Evolutionary conservation across 2,329 filamentous ascomycete species (phyloP).

Genomic region (Hymenoscyphus scutula): DNA sequence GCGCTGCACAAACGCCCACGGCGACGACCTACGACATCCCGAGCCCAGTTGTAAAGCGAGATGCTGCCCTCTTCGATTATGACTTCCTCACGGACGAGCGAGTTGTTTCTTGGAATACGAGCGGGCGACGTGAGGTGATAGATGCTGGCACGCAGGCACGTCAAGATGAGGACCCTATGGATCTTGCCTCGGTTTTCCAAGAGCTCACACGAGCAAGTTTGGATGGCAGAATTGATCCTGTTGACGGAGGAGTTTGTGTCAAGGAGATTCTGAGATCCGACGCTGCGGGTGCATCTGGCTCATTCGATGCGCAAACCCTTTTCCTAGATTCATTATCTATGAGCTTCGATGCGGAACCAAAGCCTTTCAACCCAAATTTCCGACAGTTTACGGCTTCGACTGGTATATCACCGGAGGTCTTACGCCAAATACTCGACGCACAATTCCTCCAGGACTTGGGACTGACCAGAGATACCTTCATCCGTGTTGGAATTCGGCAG

Average conservation of each 20-base stretch:
- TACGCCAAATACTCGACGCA: slow-evolving; percentile 82
- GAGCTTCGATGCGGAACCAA: slow-evolving; percentile 68
- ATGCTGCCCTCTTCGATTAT: slow-evolving; percentile 59
- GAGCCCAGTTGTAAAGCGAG: slow-evolving; percentile 34
- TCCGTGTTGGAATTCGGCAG: slow-evolving; percentile 78
- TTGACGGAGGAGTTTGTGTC: slow-evolving; percentile 69
- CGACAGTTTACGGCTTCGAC: slow-evolving; percentile 70
- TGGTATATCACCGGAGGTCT: slow-evolving; percentile 65
- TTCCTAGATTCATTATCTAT: slow-evolving; percentile 84
- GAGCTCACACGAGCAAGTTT: slow-evolving; percentile 78
- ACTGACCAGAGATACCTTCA: slow-evolving; percentile 82
- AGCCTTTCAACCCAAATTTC: slow-evolving; percentile 49
- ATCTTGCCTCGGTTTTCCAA: slow-evolving; percentile 73
- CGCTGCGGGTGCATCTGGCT: slow-evolving; percentile 48
- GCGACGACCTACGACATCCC: slow-evolving; percentile 26
- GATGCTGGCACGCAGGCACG: slow-evolving; percentile 63
- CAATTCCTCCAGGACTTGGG: slow-evolving; percentile 71
- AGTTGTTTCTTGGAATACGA: slow-evolving; percentile 64
- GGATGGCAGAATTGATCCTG: slow-evolving; percentile 63
- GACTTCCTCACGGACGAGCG: slow-evolving; percentile 70
- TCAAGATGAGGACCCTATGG: slow-evolving; percentile 64
- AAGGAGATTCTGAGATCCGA: slow-evolving; percentile 69
- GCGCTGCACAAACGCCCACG: slow-evolving; percentile 32
- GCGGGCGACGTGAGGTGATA: slow-evolving; percentile 65
- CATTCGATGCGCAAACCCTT: slow-evolving; percentile 63